Percentiles rank a stretch among this genome's conserved stretches.
Conservation (phyloP, 306 rosid genomes). For the Medicago lupulina region DNA sequence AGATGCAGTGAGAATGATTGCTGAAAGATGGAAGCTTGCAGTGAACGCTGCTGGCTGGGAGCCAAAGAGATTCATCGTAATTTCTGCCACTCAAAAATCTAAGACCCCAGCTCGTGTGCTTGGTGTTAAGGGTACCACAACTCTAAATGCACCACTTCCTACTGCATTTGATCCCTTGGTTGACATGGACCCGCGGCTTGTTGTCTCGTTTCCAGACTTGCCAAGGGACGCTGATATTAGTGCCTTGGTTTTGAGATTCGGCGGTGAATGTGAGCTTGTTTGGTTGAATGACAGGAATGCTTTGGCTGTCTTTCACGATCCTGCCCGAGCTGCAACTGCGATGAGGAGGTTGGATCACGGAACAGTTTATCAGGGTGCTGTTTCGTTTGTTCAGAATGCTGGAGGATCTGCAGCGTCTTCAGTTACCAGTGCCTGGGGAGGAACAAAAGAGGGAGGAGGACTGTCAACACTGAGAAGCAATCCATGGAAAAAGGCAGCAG, state of each 20-base stretch:
- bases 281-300: slow-evolving; percentile 98
- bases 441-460: slow-evolving; percentile 64
- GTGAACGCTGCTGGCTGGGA: slow-evolving; percentile 90
- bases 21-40: slow-evolving; percentile 90
- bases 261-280: slow-evolving; percentile 93
- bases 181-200: slow-evolving; percentile 94
- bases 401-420: slow-evolving; percentile 53
- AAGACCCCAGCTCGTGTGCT: slow-evolving; percentile 77
- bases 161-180: slow-evolving; percentile 72
- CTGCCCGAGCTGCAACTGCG: slow-evolving; percentile 95
- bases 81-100: slow-evolving; percentile 80
- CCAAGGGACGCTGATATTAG: slow-evolving; percentile 92
- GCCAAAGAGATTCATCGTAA: slow-evolving; percentile 81
- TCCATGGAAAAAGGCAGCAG: slow-evolving; percentile 81
- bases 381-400: slow-evolving; percentile 47
- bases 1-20: slow-evolving; percentile 79
- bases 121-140: slow-evolving; percentile 77
- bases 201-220: slow-evolving; percentile 87
- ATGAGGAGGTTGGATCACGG: slow-evolving; percentile 97
- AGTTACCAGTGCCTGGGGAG: slow-evolving; percentile 73
- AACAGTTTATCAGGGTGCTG: slow-evolving; percentile 79
- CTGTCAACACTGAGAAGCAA: slow-evolving; percentile 53
- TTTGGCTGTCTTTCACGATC: slow-evolving; percentile 84
- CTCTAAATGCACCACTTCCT: slow-evolving; percentile 55
- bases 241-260: slow-evolving; percentile 88